Conservation (phyloP, 805 yeast genomes). For the Yamadazyma takamatsuzukensis region DNA sequence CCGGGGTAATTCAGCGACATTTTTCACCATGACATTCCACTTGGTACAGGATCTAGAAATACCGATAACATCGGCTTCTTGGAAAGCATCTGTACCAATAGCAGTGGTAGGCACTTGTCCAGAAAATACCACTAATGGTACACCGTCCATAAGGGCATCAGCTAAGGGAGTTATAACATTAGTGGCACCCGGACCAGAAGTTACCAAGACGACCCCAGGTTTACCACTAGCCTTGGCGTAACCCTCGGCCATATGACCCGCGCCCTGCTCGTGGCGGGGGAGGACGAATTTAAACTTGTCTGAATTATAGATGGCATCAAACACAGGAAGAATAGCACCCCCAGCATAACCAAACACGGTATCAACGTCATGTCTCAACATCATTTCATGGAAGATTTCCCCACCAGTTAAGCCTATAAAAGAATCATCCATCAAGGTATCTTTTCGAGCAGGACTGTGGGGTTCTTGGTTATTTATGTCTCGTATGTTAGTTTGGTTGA, state of each 20-base stretch:
- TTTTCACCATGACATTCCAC: conserved; percentile 98
- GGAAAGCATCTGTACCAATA: conserved; percentile 98
- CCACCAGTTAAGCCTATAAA: conserved; percentile 98
- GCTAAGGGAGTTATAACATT: conserved; percentile 98
- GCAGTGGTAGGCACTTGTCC: conserved; percentile 97
- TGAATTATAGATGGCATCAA: conserved; percentile 93
- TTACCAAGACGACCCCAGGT: conserved; percentile 96
- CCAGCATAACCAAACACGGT: conserved; percentile 98
- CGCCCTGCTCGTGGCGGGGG: conserved; percentile 98
- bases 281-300: conserved; percentile 83
- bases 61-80: conserved; percentile 97
- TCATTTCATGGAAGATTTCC: conserved; percentile 97
- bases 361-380: conserved; percentile 93
- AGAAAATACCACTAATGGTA: conserved; percentile 92
- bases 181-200: conserved; percentile 99
- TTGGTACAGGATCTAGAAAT: conserved; percentile 96
- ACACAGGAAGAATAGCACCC: conserved; percentile 97
- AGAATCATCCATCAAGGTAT: conserved; percentile 64
- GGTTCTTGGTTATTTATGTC: conserved; percentile 5
- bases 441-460: conserved; percentile 10
- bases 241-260: conserved; percentile 99
- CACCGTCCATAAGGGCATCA: conserved; percentile 96
- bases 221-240: conserved; percentile 94
- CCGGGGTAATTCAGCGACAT: conserved; percentile 89
- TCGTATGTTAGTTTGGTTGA: conserved; percentile 28